Evolutionary conservation across 805 yeast species (phyloP), one percentile per base, ranked within the genome.

Genomic region (Saccharomycopsis fodiens): DNA sequence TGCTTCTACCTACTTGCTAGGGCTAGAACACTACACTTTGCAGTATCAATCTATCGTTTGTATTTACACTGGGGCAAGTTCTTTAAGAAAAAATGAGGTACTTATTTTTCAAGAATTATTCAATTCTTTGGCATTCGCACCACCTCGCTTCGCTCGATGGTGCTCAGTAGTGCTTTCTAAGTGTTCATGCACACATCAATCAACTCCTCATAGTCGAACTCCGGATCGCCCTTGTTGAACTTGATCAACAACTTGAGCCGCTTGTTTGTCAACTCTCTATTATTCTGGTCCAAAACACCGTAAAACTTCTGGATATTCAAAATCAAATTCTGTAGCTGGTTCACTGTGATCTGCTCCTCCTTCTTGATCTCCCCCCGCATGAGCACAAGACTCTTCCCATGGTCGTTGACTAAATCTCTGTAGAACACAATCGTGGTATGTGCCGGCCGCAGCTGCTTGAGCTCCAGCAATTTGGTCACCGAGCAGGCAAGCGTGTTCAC

Each of bases 331-430:
- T 50, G 46, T 3, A 43, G 21, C 17, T 46, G 47, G 8, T 43
- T 35, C 21, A 44, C n/a, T 2, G 35, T 30, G 16, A 43, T 36
- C 19, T 38, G 30, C 35, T 35, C n/a, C 3, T 39, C 23, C 19
- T 43, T 45, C 29, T 46, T 21, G 15, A 50, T 46, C 31, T 50
- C 50, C 3, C 53, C 53, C 38, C 47, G 46, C 53, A 50, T 50
- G 8, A 50, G 30, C 21, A 50, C 50, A n/a, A 50, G 20, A 15
- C 35, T 42, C 16, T 34, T 35, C 19, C 25, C 20, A 21, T 23
- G 38, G 12, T 25, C 12, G 3, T 36, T 21, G 4, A 15, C 19
- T 10, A 50, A 38, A 19, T 50, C 48, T 37, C 46, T 46, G 32
- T 46, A 50, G 22, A 50, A 50, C 17, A 25, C 39, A 25, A 50